A percentile compares a stretch with the other conserved stretches of the same genome.
Conservation (phyloP, 2,329 filamentous ascomycete species). For the Aspergillus flavus region DNA sequence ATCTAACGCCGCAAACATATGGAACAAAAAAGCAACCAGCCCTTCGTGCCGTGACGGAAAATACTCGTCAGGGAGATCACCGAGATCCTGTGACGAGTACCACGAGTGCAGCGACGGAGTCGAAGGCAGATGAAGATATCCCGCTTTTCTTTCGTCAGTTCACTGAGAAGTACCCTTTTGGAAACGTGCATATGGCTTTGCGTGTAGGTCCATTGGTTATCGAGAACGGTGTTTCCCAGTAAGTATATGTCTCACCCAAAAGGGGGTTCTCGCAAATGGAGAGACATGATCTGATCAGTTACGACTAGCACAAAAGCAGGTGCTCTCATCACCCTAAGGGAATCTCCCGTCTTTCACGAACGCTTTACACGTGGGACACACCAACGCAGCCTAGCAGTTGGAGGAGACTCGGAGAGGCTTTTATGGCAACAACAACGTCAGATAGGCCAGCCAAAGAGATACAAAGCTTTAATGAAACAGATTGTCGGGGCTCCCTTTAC, state of each 20-base stretch:
- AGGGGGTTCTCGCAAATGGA: not conserved
- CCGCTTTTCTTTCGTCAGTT: conserved; percentile 34
- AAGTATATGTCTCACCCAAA: conserved; percentile 20
- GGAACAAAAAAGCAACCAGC: not conserved
- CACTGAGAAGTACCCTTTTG: conserved; percentile 39
- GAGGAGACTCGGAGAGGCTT: conserved; percentile 1
- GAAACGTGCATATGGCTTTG: conserved; percentile 46
- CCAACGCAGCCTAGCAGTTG: conserved; percentile 3
- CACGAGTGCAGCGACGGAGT: conserved; percentile 22
- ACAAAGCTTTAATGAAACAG: conserved; percentile 46
- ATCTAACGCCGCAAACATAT: not conserved
- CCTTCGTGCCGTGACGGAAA: not conserved
- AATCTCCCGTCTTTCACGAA: conserved; percentile 12
- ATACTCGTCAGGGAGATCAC: not conserved
- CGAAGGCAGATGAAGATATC: conserved; percentile 27
- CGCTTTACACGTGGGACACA: conserved; percentile 2
- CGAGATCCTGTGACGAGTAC: not conserved
- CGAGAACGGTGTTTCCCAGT: conserved; percentile 45
- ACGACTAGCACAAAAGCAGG: conserved; percentile 19
- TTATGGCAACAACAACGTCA: conserved; percentile 18
- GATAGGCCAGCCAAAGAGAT: conserved; percentile 29
- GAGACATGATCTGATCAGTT: not conserved
- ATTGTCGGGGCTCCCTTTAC: conserved; percentile 43
- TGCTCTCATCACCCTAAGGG: conserved; percentile 17
- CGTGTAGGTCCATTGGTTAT: conserved; percentile 45